Base-by-base conservation (phyloP, 768 basidiomycete genomes). In the Leccinum subtestaceum region DNA sequence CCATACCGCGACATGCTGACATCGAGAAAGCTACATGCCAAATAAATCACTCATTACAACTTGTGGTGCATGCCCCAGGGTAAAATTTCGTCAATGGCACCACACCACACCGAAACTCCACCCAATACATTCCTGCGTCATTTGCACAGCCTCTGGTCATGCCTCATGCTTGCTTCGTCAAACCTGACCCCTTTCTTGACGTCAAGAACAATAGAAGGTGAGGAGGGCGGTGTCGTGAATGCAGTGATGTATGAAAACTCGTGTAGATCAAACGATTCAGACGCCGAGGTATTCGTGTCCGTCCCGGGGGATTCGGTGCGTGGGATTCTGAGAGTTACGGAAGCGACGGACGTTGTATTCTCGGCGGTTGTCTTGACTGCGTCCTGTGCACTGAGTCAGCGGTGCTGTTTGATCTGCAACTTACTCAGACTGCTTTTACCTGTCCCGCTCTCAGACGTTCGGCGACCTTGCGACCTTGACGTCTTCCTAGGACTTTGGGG, bases 191-290 rank as follows among this genome's bases (percentile, higher is more conserved):
- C 64, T 49, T 52, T 63, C 60, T 61, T 48, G 21, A 57, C 57
- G 51, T 50, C 55, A 53, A 58, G 40, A 38, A 43, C 56, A 5
- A 52, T 57, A 6, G 67, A 69, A 61, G 68, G 69, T 15, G 68
- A 68, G 25, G 70, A 67, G 53, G 70, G 63, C 55, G 65, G 70
- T 56, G 72, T 74, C 25, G 71, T 70, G 38, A 69, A 68, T 12
- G 68, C 71, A 11, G 70, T 72, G 34, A 70, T 31, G 50, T 72
- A 68, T 29, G 72, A 74, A 67, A 68, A 67, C 62, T 70, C 70
- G 60, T 68, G 60, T 59, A 72, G 45, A 51, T 74, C 70, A 17
- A 64, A 68, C 38, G 61, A 59, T 12, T 57, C 55, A 52, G 60
- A 64, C 29, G 60, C 51, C 27, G 60, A 43, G 12, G 61, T 61